Conservation (phyloP, 1,284 basidiomycete genomes). For the Moesziomyces antarcticus region DNA sequence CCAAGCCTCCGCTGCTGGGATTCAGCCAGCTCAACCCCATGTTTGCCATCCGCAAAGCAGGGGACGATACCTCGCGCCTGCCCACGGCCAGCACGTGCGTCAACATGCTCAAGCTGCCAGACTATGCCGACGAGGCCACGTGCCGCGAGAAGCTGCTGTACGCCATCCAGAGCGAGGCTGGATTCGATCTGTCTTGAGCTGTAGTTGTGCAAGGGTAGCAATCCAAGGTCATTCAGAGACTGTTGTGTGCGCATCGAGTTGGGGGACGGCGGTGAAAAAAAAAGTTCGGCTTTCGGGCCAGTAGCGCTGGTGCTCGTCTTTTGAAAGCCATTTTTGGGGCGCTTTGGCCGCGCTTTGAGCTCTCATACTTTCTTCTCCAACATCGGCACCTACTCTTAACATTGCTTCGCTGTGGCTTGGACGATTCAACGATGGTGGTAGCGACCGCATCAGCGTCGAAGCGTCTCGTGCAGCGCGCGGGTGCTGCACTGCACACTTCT, state of each 20-base stretch:
- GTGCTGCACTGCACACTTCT: background rate
- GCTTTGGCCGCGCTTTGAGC: background rate
- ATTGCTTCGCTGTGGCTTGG: too few species aligned
- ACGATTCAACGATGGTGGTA: background rate
- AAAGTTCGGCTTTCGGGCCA: constrained; percentile 28
- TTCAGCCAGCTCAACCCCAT: constrained; percentile 63
- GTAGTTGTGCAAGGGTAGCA: too few species aligned
- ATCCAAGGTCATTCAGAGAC: too few species aligned
- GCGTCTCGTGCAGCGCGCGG: background rate
- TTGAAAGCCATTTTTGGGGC: background rate
- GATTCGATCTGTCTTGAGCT: constrained; percentile 62
- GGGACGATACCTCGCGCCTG: constrained; percentile 59
- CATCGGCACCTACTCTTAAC: too few species aligned
- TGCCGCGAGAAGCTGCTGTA: constrained; percentile 61
- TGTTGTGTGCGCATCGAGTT: too few species aligned
- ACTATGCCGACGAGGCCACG: constrained; percentile 53
- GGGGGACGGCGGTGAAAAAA: background rate
- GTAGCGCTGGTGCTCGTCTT: background rate
- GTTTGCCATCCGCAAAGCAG: constrained; percentile 61
- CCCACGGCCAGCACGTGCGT: constrained; percentile 66
- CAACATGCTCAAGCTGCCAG: constrained; percentile 66
- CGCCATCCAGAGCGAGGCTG: constrained; percentile 63
- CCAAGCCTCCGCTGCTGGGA: constrained; percentile 65
- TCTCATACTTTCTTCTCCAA: background rate
- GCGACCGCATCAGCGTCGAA: background rate